Conservation (phyloP, 352 stramenopile species). For the Phytophthora sp. region DNA sequence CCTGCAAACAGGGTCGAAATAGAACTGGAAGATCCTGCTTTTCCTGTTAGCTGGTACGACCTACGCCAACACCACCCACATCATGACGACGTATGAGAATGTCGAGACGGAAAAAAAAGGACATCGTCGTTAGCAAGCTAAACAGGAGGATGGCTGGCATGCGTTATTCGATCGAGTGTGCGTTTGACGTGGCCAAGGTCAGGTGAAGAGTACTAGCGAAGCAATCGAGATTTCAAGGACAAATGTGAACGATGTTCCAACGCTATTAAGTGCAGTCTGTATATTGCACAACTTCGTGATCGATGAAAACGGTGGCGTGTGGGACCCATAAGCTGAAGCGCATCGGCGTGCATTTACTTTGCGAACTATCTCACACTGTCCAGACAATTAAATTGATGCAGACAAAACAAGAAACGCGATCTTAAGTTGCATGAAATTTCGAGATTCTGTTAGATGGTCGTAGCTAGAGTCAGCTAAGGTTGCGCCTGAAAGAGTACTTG, state of each 20-base stretch:
- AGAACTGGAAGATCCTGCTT: too few species aligned
- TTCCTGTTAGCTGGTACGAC: too few species aligned
- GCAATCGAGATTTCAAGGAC: neutral
- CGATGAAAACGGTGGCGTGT: neutral
- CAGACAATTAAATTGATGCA: neutral
- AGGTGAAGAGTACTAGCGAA: neutral
- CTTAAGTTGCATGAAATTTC: neutral
- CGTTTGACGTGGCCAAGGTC: neutral
- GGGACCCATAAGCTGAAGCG: neutral
- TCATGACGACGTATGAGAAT: too few species aligned
- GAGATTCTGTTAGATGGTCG: neutral
- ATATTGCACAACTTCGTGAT: constrained; percentile 1
- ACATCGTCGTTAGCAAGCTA: neutral
- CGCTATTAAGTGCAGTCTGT: neutral
- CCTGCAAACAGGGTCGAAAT: too few species aligned
- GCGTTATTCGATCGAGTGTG: neutral
- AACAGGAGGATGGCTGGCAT: neutral
- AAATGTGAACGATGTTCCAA: neutral
- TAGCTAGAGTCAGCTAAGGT: neutral
- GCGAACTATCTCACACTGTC: neutral
- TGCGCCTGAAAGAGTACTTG: neutral
- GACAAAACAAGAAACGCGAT: neutral
- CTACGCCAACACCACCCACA: too few species aligned
- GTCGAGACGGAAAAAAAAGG: too few species aligned
- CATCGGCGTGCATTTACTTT: neutral